These are phyloP conservation scores for Claviceps sp. DNA, from an alignment of 2,329 filamentous ascomycete species.

Conservation along the genomic window DNA sequence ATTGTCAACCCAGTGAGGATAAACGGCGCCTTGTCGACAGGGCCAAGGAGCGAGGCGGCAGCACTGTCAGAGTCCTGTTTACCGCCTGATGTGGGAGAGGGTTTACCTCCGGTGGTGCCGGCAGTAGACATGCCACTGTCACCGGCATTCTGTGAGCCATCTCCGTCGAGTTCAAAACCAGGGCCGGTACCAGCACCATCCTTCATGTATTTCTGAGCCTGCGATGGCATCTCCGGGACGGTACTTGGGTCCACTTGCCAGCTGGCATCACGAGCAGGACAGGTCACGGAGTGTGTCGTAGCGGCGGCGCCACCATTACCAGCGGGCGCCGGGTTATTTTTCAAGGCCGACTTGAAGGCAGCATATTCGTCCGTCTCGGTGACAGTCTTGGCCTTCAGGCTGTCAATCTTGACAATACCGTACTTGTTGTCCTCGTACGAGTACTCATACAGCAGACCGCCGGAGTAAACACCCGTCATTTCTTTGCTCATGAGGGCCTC, in stretches of 20 bases:
- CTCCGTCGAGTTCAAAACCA: constrained; percentile 35
- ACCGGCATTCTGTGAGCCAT: constrained; percentile 39
- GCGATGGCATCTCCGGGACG: constrained; percentile 37
- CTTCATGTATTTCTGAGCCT: constrained; percentile 39
- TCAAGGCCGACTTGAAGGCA: constrained; percentile 34
- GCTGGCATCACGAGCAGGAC: constrained; percentile 32
- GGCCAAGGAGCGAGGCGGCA: constrained; percentile 15
- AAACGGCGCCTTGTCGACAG: constrained; percentile 19
- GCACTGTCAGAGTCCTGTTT: constrained; percentile 16
- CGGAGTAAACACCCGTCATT: constrained; percentile 87
- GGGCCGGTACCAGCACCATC: constrained; percentile 39
- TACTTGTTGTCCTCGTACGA: constrained; percentile 65
- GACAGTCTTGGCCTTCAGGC: constrained; percentile 41
- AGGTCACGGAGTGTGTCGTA: constrained; percentile 32
- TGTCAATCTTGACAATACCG: constrained; percentile 60
- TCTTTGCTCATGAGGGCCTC: constrained; percentile 62
- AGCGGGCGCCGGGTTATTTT: constrained; percentile 33
- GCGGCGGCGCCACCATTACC: constrained; percentile 35
- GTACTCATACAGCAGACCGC: constrained; percentile 94
- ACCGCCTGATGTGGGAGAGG: constrained; percentile 14
- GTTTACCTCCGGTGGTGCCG: constrained; percentile 21
- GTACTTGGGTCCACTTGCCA: constrained; percentile 39
- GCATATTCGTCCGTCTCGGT: constrained; percentile 48
- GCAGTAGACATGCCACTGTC: constrained; percentile 33
- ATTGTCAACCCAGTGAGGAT: constrained; percentile 22